A percentile compares a stretch with the other conserved stretches of the same genome.
Conservation (phyloP, 495 filamentous ascomycete species). For the Hypoxylon trugodes region DNA sequence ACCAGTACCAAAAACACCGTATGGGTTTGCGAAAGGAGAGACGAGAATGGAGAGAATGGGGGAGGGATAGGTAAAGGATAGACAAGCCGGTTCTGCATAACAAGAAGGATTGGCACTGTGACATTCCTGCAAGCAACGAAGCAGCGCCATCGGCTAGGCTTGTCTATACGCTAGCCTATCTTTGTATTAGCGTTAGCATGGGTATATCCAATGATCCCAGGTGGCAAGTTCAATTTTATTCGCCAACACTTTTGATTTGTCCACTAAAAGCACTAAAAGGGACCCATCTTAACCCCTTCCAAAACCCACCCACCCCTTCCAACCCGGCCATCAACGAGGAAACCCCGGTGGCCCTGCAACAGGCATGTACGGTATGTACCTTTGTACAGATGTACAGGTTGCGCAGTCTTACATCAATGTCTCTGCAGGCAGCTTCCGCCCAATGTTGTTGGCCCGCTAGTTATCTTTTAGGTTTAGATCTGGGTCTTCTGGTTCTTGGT, state of each 20-base stretch:
- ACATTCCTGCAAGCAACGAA: constrained; percentile 36
- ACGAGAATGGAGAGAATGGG: no score
- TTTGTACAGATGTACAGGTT: no score
- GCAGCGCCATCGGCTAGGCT: constrained; percentile 26
- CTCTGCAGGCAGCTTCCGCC: constrained; percentile 22
- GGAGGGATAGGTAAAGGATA: background rate
- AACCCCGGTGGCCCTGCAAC: constrained; percentile 18
- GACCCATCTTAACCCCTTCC: no score
- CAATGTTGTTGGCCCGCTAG: constrained; percentile 36
- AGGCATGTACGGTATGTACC: no score
- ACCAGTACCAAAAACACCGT: no score
- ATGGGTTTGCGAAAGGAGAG: constrained; percentile 3
- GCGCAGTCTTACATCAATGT: constrained; percentile 26
- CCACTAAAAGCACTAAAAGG: no score
- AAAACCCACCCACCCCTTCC: background rate
- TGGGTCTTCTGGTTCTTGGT: constrained; percentile 12
- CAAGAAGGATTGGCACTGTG: constrained; percentile 40
- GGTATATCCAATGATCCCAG: constrained; percentile 29
- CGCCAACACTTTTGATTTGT: no score
- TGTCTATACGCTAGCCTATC: constrained; percentile 6
- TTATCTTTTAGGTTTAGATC: constrained; percentile 3
- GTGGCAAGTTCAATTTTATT: constrained; percentile 37
- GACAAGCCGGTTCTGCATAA: constrained; percentile 22
- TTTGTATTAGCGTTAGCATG: constrained; percentile 10
- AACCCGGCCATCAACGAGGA: constrained; percentile 6